Evolutionary conservation across 768 basidiomycete species (phyloP), one percentile per base, ranked within the genome.

Genomic region (Boletus bicolor): DNA sequence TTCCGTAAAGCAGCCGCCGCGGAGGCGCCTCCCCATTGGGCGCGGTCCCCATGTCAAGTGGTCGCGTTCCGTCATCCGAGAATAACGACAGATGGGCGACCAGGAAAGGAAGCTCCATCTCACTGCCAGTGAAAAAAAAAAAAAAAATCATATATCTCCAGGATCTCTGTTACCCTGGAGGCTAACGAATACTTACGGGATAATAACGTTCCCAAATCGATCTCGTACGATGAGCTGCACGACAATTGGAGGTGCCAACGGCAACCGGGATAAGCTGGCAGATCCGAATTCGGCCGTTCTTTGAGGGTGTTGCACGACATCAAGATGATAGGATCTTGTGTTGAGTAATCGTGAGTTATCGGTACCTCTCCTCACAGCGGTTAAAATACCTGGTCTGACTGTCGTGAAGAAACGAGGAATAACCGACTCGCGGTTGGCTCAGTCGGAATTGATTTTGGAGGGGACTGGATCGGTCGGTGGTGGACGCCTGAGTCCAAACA

Each of bases 91-190:
- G 74, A 64, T 93, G 87, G 32, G 91, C 89, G 59, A 95, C 79
- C 43, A 97, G 79, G 72, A 94, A 97, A 5, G 91, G 91, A 42
- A 94, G 76, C 64, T 95, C 93, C 61, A 82, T 78, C 70, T 93
- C 88, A 44, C 93, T 95, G 67, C n/a, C 56, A 51, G 32, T 39
- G 26, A 54, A 24, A 24, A 24, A 51, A 60, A 49, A 60, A 49
- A 60, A 57, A 65, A 56, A 59, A 46, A 53, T 19, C 32, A 62
- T 34, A 62, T 36, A 53, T 63, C 56, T 66, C 68, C 65, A 63
- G 54, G 54, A 54, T 60, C 37, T 28, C 38, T 44, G 50, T 49
- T 28, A 60, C 60, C 58, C 65, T 59, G 59, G 62, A 53, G 35
- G 51, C 35, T 56, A 44, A 63, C 56, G 51, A 39, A 56, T 51